Evolutionary conservation across 371 early-diverging fungal species (phyloP).

Genomic region (Mortierella sp.): DNA sequence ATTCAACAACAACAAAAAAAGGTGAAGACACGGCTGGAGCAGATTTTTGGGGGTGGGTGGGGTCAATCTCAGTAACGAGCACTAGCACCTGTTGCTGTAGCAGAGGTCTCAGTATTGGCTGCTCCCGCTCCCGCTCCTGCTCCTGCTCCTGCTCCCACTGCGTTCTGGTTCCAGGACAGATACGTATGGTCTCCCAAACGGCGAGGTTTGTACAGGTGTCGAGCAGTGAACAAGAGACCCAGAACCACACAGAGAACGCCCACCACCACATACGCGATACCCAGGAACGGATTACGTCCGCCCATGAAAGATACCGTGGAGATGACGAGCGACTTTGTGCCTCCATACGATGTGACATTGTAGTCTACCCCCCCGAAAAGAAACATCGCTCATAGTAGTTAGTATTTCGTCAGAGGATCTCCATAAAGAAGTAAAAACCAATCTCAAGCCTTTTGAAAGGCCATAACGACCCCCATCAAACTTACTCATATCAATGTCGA

Average conservation of each 20-base stretch:
- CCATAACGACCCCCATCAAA: no score
- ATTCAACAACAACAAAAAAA: no score
- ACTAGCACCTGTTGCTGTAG: slow-evolving; percentile 46
- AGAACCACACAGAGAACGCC: slow-evolving; percentile 86
- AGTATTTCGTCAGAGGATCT: no score
- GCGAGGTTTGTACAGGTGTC: slow-evolving; percentile 91
- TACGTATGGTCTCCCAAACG: slow-evolving; percentile 94
- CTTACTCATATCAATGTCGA: slow-evolving; percentile 74
- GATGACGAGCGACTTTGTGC: slow-evolving; percentile 92
- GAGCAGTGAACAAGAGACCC: slow-evolving; percentile 84
- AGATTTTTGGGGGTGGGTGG: no score
- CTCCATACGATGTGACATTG: slow-evolving; percentile 82
- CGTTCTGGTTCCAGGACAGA: slow-evolving; percentile 91
- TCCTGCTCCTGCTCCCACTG: slow-evolving; percentile 55
- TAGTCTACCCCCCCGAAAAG: slow-evolving; percentile 79
- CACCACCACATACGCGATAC: slow-evolving; percentile 91
- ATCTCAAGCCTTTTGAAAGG: no score
- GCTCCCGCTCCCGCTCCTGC: slow-evolving; percentile 56
- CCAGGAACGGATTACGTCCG: slow-evolving; percentile 94
- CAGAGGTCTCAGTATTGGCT: slow-evolving; percentile 32
- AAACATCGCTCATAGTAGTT: no score
- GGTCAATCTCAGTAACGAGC: slow-evolving; percentile 45
- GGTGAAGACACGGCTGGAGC: no score
- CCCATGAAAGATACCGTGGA: slow-evolving; percentile 93
- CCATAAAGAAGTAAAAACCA: no score